Conservation (phyloP, 2,329 filamentous ascomycete genomes). For the Xylaria sp. region DNA sequence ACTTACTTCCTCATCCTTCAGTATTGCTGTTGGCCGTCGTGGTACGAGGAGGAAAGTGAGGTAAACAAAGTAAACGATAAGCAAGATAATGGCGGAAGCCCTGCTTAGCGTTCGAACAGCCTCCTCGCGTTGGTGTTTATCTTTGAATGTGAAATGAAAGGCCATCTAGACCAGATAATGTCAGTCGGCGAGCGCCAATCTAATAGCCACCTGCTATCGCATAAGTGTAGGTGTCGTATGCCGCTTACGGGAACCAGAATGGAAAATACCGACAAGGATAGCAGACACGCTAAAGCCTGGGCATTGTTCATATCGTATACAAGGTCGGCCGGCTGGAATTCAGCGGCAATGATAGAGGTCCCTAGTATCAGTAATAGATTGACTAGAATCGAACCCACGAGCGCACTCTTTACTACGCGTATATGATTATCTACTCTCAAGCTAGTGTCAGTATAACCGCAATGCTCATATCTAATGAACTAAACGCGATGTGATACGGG, state of each 20-base stretch:
- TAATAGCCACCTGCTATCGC: not conserved
- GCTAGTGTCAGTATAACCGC: conserved; percentile 31
- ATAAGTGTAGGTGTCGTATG: conserved; percentile 8
- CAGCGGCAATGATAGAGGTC: conserved; percentile 76
- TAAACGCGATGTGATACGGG: not conserved
- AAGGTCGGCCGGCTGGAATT: conserved; percentile 52
- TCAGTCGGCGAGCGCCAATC: conserved; percentile 3
- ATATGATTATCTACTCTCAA: conserved; percentile 71
- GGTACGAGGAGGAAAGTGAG: conserved; percentile 25
- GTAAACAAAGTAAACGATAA: conserved; percentile 31
- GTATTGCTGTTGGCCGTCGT: conserved; percentile 9
- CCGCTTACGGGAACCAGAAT: conserved; percentile 30
- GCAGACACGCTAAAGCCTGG: conserved; percentile 32
- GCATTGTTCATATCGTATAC: conserved; percentile 32
- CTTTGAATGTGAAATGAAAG: conserved; percentile 31
- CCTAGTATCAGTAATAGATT: conserved; percentile 88
- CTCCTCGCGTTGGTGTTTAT: conserved; percentile 16
- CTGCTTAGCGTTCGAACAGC: conserved; percentile 28
- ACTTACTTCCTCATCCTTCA: conserved; percentile 15
- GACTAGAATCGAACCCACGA: conserved; percentile 86
- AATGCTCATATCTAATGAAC: not conserved
- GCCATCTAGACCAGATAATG: conserved; percentile 23
- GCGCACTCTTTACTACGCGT: conserved; percentile 85
- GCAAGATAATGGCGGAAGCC: conserved; percentile 26
- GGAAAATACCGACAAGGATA: conserved; percentile 30